These are phyloP conservation scores for Alternaria conjuncta DNA, from an alignment of 2,329 filamentous ascomycete species.

Conservation along the genomic window DNA sequence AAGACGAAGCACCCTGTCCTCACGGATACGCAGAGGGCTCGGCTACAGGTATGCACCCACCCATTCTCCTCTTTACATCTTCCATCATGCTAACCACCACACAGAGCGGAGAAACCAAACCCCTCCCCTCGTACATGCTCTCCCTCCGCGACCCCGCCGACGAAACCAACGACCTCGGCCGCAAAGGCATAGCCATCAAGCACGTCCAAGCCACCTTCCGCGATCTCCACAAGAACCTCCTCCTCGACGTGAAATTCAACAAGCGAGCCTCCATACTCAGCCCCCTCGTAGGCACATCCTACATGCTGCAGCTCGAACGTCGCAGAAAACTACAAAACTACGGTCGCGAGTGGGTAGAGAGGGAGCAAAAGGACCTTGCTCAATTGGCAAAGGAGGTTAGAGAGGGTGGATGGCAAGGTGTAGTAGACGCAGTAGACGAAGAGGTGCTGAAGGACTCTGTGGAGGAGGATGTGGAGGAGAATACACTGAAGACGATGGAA, in stretches of 20 bases:
- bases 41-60: slow-evolving; percentile 27
- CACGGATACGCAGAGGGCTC: slow-evolving; percentile 17
- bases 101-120: slow-evolving; percentile 20
- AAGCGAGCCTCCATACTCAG: slow-evolving; percentile 26
- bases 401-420: slow-evolving; percentile 3
- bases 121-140: slow-evolving; percentile 49
- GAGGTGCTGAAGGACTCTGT: not conserved
- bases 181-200: slow-evolving; percentile 55
- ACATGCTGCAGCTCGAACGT: slow-evolving; percentile 17
- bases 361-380: slow-evolving; percentile 9
- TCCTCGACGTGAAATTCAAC: slow-evolving; percentile 18
- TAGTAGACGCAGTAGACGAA: not conserved
- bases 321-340: slow-evolving; percentile 22
- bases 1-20: slow-evolving; percentile 38
- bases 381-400: slow-evolving; percentile 20
- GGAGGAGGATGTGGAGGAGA: not conserved
- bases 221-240: slow-evolving; percentile 21
- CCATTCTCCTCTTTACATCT: not conserved
- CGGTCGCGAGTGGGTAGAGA: slow-evolving; percentile 11
- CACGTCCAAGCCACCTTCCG: slow-evolving; percentile 57
- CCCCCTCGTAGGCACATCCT: slow-evolving; percentile 27
- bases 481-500: not conserved
- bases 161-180: slow-evolving; percentile 63
- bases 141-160: slow-evolving; percentile 67
- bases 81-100: slow-evolving; percentile 7